These are phyloP conservation scores for Melastoma malabathricum DNA, from an alignment of 345 rosid species.

Conservation along the genomic window DNA sequence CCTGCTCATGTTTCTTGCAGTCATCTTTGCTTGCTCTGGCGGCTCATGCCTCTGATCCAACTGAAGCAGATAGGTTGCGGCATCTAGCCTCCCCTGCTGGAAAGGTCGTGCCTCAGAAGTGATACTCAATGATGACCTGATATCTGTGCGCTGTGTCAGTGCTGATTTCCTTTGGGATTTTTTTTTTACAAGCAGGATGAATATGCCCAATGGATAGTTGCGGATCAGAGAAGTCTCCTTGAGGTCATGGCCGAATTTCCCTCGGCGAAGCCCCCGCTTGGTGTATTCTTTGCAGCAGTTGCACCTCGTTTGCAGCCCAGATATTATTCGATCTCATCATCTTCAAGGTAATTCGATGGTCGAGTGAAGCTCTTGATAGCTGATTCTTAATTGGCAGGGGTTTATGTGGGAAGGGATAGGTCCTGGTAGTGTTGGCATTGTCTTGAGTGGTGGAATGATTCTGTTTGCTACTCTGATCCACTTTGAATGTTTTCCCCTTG, in stretches of 20 bases:
- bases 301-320: constrained; percentile 93
- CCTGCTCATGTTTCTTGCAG: constrained; percentile 20
- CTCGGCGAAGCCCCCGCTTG: constrained; percentile 85
- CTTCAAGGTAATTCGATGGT: constrained; percentile 50
- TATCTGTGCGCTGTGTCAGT: too few relatives aligned
- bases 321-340: constrained; percentile 94
- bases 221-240: constrained; percentile 86
- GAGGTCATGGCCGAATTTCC: constrained; percentile 95
- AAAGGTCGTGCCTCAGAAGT: constrained; percentile 27
- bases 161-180: not conserved
- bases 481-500: not conserved
- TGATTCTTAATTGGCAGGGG: too few relatives aligned
- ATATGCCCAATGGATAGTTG: constrained; percentile 77
- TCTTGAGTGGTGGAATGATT: too few relatives aligned
- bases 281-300: constrained; percentile 93
- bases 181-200: constrained; percentile 46
- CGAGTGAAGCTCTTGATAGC: too few relatives aligned
- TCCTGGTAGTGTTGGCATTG: too few relatives aligned
- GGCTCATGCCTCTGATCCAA: constrained; percentile 79
- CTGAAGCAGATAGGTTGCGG: constrained; percentile 52
- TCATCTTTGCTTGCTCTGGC: constrained; percentile 82
- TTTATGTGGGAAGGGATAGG: too few relatives aligned
- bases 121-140: not conserved
- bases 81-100: constrained; percentile 53
- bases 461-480: not conserved